Base-by-base conservation (phyloP, 2,329 filamentous ascomycete species). In the Incumbomyces lentus region DNA sequence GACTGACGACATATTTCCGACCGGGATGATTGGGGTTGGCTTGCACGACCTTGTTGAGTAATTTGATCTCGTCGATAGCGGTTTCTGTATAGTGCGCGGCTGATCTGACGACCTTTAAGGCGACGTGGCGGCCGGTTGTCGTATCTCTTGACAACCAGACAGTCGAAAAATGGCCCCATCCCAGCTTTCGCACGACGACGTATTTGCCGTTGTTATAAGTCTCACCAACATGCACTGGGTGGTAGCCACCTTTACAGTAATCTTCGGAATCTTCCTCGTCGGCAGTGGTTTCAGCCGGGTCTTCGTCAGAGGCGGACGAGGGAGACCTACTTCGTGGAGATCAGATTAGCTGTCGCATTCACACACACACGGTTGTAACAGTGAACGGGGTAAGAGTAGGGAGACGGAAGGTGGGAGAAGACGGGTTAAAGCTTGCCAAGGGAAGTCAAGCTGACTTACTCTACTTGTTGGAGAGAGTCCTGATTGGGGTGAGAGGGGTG, bases 211-310 rank as follows among this genome's bases (percentile, higher is more conserved):
- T 87, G 66, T 96, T 96, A 77, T 95, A 96, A 62, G 88, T 84
- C 70, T 98, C 92, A 59, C 92, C 92, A 50, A 96, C 84, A 59
- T 81, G 77, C 41, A 98, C 92, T 2, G 92, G 92, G 63, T 98
- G 92, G 67, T 96, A 98, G 51, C 92, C 92, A 60, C 92, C 92
- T 70, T 96, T 96, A 78, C 90, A 95, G 72, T 98, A 98, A 68
- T 98, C 92, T 68, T 96, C 90, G 40, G 87, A 95, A 68, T 98
- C 92, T 69, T 98, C 92, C 70, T 98, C 92, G 64, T 96, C 92
- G 62, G 89, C 90, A 33, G 90, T 94, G 63, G 92, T 89, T 60
- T 95, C 89, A 66, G 84, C 79, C 36, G 55, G 53, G 58, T 79
- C 76, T 64, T 95, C 89, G 68, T 90, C 88, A 58, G 79, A 81